Conservation (phyloP, 2,329 filamentous ascomycete species). For the Cladophialophora carrionii region DNA sequence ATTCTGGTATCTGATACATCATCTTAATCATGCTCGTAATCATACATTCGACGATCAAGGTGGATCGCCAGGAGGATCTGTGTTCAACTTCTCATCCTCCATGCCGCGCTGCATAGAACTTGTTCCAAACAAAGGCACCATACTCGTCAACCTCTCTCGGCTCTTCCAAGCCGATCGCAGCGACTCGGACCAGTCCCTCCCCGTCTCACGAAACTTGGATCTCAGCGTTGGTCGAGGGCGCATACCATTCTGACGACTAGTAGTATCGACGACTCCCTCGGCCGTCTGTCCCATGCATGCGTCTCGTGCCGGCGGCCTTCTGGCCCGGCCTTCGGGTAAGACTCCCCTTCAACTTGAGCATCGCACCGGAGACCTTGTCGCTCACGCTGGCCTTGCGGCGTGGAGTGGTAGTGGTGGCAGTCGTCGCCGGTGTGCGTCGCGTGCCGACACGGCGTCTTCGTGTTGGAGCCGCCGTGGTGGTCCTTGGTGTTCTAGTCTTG, state of each 20-base stretch:
- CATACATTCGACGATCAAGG: slow-evolving; percentile 15
- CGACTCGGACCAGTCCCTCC: slow-evolving; percentile 21
- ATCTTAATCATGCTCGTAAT: slow-evolving; percentile 22
- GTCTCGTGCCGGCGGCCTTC: slow-evolving; percentile 74
- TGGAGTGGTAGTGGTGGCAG: slow-evolving; percentile 42
- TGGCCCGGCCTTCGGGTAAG: slow-evolving; percentile 70
- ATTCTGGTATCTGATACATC: slow-evolving; percentile 25
- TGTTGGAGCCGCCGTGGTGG: slow-evolving; percentile 49
- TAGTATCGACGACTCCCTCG: slow-evolving; percentile 49
- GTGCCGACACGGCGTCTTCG: slow-evolving; percentile 21
- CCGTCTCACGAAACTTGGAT: background rate
- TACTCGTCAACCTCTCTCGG: slow-evolving; percentile 24
- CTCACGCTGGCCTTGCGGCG: slow-evolving; percentile 70
- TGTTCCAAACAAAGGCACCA: slow-evolving; percentile 19
- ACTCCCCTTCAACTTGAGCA: slow-evolving; percentile 72
- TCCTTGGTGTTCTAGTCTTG: slow-evolving; percentile 43
- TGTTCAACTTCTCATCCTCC: background rate
- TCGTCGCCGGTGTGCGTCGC: slow-evolving; percentile 16
- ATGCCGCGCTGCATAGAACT: background rate
- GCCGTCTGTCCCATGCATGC: slow-evolving; percentile 75
- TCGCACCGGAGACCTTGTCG: slow-evolving; percentile 76
- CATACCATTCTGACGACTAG: slow-evolving; percentile 15
- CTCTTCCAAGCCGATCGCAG: slow-evolving; percentile 29
- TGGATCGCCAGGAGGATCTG: background rate
- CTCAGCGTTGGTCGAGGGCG: background rate